These are phyloP conservation scores for Zasmidium cellare DNA, from an alignment of 2,329 filamentous ascomycete genomes.

Conservation along the genomic window DNA sequence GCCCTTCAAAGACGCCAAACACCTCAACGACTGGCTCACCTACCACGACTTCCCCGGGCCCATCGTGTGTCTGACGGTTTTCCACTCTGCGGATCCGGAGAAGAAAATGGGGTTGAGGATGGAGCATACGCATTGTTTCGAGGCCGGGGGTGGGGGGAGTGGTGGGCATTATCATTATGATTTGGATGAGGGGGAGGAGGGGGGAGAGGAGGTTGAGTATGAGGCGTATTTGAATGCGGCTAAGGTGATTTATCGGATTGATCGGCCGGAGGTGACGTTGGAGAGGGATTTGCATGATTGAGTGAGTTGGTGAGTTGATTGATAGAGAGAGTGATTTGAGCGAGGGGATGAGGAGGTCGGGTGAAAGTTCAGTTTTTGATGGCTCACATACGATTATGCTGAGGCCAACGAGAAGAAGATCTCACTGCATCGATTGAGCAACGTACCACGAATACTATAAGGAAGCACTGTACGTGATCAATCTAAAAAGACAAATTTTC, in stretches of 20 bases:
- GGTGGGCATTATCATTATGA: constrained; percentile 36
- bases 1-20: constrained; percentile 27
- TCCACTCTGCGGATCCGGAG: constrained; percentile 31
- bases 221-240: constrained; percentile 34
- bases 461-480: background rate
- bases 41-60: constrained; percentile 32
- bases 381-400: too few species aligned
- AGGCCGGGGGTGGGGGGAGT: constrained; percentile 23
- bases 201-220: constrained; percentile 32
- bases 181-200: constrained; percentile 17
- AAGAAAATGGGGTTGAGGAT: constrained; percentile 30
- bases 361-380: too few species aligned
- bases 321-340: too few species aligned
- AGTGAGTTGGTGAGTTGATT: background rate
- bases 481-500: background rate
- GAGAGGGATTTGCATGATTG: constrained; percentile 31
- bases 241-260: constrained; percentile 32
- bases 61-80: constrained; percentile 32
- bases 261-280: constrained; percentile 28
- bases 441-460: too few species aligned
- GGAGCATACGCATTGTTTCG: constrained; percentile 36
- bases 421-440: too few species aligned
- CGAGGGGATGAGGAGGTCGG: too few species aligned
- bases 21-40: constrained; percentile 32
- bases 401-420: too few species aligned